Conservation (phyloP, 192 early-diverging fungal species). For the Chytriomyces sp. region DNA sequence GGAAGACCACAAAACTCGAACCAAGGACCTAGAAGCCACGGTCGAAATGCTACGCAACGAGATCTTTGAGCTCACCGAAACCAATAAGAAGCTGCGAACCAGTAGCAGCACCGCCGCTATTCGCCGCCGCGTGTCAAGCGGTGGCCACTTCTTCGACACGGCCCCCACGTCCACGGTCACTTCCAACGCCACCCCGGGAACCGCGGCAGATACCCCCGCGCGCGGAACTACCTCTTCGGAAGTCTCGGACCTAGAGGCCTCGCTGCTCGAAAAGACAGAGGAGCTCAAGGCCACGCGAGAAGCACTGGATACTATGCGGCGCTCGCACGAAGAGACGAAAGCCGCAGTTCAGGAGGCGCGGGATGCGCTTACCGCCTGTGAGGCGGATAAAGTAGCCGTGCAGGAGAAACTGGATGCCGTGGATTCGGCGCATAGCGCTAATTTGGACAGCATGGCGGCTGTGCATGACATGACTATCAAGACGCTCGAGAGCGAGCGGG, state of each 20-base stretch:
- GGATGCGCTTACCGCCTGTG: not conserved
- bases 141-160: not conserved
- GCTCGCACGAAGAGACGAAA: not conserved
- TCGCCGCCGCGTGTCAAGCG: not conserved
- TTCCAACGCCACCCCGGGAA: not conserved
- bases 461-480: slow-evolving; percentile 28
- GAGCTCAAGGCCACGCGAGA: not conserved
- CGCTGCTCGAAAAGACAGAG: slow-evolving; percentile 12
- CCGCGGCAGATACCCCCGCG: not conserved
- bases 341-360: not conserved
- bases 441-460: slow-evolving; percentile 25
- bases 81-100: slow-evolving; percentile 17
- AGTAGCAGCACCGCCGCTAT: not conserved
- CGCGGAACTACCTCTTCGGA: not conserved
- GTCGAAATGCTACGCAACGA: not conserved
- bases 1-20: not conserved
- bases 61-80: slow-evolving; percentile 5
- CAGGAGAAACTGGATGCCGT: slow-evolving; percentile 23
- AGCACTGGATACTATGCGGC: not conserved
- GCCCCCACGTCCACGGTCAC: not conserved
- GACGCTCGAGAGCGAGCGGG: slow-evolving; percentile 26
- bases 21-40: slow-evolving; percentile 1
- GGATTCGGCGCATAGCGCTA: not conserved
- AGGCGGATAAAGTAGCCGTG: not conserved
- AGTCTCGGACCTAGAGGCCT: slow-evolving; percentile 6